A percentile compares a stretch with the other conserved stretches of the same genome.
These are phyloP conservation scores for Hymenoscyphus fructigenus DNA, from an alignment of 2,329 filamentous ascomycete genomes.

Conservation along the genomic window DNA sequence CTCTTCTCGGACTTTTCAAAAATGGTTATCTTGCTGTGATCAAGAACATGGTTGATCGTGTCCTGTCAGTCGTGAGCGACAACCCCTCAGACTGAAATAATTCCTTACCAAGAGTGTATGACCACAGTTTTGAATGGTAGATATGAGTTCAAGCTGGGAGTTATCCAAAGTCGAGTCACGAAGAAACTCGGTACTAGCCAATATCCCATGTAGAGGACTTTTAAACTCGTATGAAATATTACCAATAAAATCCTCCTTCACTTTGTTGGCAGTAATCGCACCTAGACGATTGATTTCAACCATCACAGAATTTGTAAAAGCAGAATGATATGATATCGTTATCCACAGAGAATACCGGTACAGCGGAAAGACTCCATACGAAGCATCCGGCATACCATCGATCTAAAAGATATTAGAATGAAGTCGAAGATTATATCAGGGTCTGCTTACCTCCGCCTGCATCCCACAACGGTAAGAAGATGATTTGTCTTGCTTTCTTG, in stretches of 20 bases:
- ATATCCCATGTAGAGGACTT: slow-evolving; percentile 58
- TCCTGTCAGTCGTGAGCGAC: slow-evolving; percentile 33
- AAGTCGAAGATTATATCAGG: not conserved
- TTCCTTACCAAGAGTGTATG: slow-evolving; percentile 43
- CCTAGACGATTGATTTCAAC: slow-evolving; percentile 52
- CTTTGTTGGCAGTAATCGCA: slow-evolving; percentile 36
- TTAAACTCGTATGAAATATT: slow-evolving; percentile 48
- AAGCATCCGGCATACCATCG: slow-evolving; percentile 50
- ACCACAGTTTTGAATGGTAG: slow-evolving; percentile 50
- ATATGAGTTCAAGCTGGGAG: slow-evolving; percentile 46
- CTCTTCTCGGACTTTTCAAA: slow-evolving; percentile 2
- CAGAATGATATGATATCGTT: slow-evolving; percentile 49
- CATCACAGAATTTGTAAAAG: slow-evolving; percentile 56
- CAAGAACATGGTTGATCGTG: slow-evolving; percentile 49
- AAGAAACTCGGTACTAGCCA: slow-evolving; percentile 52
- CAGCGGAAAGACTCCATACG: slow-evolving; percentile 45
- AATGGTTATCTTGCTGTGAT: slow-evolving; percentile 34
- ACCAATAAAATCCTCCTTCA: slow-evolving; percentile 59
- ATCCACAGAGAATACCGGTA: slow-evolving; percentile 42
- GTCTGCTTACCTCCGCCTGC: slow-evolving; percentile 26
- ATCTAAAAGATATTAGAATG: slow-evolving; percentile 34
- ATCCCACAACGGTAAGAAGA: slow-evolving; percentile 36
- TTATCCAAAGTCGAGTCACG: slow-evolving; percentile 46
- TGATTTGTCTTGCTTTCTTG: slow-evolving; percentile 31
- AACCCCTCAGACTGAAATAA: not conserved